Evolutionary conservation across 441 rosid species (phyloP).

Genomic region (Lepidium campestre): DNA sequence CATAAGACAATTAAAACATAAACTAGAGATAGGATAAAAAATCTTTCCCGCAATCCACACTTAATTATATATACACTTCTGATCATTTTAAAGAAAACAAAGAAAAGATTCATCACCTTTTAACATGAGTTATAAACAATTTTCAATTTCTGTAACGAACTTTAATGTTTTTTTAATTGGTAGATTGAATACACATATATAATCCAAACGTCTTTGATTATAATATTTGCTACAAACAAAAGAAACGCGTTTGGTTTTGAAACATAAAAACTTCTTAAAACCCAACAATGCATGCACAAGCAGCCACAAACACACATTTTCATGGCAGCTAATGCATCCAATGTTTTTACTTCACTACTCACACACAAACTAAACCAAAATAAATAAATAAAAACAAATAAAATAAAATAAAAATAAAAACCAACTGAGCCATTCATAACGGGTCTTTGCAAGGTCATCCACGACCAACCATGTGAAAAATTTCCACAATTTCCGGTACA

Average conservation of each 20-base stretch:
- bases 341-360: constrained; percentile 18
- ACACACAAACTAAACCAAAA: constrained; percentile 5
- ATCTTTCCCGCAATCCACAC: no score
- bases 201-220: not conserved
- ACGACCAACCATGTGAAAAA: constrained; percentile 19
- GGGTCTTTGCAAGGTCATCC: constrained; percentile 12
- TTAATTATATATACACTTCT: no score
- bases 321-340: constrained; percentile 39
- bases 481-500: constrained; percentile 8
- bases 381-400: not conserved
- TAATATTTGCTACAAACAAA: not conserved
- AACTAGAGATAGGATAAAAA: no score
- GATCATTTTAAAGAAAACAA: no score
- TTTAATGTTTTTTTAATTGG: no score
- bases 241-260: not conserved
- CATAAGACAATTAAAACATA: no score
- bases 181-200: no score
- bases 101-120: no score
- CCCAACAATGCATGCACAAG: constrained; percentile 31
- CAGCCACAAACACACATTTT: constrained; percentile 16
- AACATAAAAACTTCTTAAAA: not conserved
- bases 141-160: no score
- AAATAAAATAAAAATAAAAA: not conserved
- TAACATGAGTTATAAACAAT: no score
- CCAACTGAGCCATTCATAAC: constrained; percentile 6